Base-by-base conservation (phyloP, 176 grass and related monocot species). In the Eremochloa ophiuroides region DNA sequence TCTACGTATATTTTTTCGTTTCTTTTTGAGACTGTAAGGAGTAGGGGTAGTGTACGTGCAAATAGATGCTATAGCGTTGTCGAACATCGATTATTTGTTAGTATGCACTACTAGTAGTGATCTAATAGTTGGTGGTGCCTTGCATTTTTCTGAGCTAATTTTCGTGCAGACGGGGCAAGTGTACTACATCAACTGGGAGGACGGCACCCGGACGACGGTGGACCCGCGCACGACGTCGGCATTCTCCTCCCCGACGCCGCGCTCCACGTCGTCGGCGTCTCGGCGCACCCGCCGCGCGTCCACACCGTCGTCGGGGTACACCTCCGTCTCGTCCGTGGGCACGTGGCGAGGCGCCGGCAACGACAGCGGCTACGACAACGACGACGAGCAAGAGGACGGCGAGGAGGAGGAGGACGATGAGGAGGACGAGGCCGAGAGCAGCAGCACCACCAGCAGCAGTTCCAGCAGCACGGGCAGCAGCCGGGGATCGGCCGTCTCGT, bases 131-230 rank as follows among this genome's bases (percentile, higher is more conserved):
- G 10, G 4, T 25, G 55, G n/a, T 11, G 10, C 12, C 7, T 59
- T 59, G 55, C 55, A 25, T 59, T 59, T 25, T 59, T 7, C 34
- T 23, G 53, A 56, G 53, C 53, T 56, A 25, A 26, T 59, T 59
- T 26, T 72, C 25, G 42, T 89, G 75, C 92, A 98, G 95, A 98
- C 89, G 30, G 95, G 92, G 84, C 88, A 95, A 89, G 86, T 98
- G 26, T 98, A 98, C 84, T 98, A 93, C 84, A 85, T 98, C 75
- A 98, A 98, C 87, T 93, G 95, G 90, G 90, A 93, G 73, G 88
- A 93, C 61, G 95, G 92, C 33, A 91, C 88, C 27, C 87, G 95
- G 71, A 98, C 95, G 64, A 91, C 86, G 33, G 81, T 72, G 46
- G 92, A 84, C 82, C 93, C 82, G 65, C 82, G 88, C 66, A 80